Base-by-base conservation (phyloP, 1,284 basidiomycete genomes). In the Cystobasidium sp. region DNA sequence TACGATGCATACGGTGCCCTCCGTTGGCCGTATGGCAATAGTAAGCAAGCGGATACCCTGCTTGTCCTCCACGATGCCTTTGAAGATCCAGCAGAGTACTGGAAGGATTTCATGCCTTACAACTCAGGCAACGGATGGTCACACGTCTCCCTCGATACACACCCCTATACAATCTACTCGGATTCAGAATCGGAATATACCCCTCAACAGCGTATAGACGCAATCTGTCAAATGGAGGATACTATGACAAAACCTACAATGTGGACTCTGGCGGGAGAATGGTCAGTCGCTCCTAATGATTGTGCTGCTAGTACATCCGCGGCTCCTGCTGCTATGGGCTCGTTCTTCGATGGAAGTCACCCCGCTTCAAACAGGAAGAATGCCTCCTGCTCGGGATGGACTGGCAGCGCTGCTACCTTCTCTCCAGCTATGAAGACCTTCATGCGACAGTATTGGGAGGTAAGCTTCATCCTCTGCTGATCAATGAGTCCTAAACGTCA, bases 361-460 rank as follows among this genome's bases (percentile, higher is more conserved):
- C 41, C 59, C 3, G 51, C 20, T 14, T 39, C 63, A 10, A 80
- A 82, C 70, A 80, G 81, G 20, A 77, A 63, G 20, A 68, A 70
- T 44, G 85, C 91, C 55, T 93, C 91, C 56, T 89, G 86, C 79
- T 97, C 94, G 83, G 80, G 76, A 0, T 83, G 88, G 79, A 90
- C 91, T 0, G 94, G 94, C 31, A 85, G 84, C 51, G 89, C 87
- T 6, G 86, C 87, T 7, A 84, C 85, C n/a, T 97, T 94, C 83
- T 91, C 88, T 79, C 82, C 86, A 24, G 86, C 84, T 75, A 96
- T 93, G 86, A 96, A 94, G 87, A 87, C 85, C 0, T 92, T 91
- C 86, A 83, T 97, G 73, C 84, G 91, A 62, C 86, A 91, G 81
- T 89, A 87, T 82, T 97, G 89, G 88, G 93, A 96, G 81, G 91